These are phyloP conservation scores for Medicago lupulina DNA, from an alignment of 306 rosid genomes.

Conservation along the genomic window DNA sequence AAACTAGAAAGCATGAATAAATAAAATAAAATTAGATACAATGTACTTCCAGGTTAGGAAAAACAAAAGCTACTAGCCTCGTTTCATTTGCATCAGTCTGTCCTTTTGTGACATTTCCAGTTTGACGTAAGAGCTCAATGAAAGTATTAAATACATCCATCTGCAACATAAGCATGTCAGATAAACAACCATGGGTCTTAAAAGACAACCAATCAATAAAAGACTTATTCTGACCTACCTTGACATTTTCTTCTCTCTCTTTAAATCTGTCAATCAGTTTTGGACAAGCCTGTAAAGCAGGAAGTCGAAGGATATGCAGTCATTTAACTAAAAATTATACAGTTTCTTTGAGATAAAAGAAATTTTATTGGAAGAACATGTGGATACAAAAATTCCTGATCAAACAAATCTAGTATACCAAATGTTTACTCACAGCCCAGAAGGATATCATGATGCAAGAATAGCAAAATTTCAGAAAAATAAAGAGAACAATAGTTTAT, in stretches of 20 bases:
- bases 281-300: slow-evolving; percentile 84
- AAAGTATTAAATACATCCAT: slow-evolving; percentile 97
- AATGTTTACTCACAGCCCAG: slow-evolving; percentile 10
- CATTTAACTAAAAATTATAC: slow-evolving; percentile 34
- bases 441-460: slow-evolving; percentile 6
- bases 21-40: background rate
- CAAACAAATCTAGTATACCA: slow-evolving; percentile 25
- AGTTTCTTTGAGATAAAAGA: background rate
- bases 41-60: slow-evolving; percentile 31
- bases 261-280: slow-evolving; percentile 94
- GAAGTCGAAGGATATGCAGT: slow-evolving; percentile 35
- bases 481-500: slow-evolving; percentile 3
- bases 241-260: slow-evolving; percentile 99
- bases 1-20: background rate
- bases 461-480: slow-evolving; percentile 8
- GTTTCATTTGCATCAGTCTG: slow-evolving; percentile 79
- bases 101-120: slow-evolving; percentile 97
- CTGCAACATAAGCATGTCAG: slow-evolving; percentile 62
- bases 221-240: slow-evolving; percentile 57
- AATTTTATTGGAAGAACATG: slow-evolving; percentile 4
- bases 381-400: slow-evolving; percentile 8
- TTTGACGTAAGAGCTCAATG: slow-evolving; percentile 95
- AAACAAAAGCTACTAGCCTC: slow-evolving; percentile 65
- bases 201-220: slow-evolving; percentile 30
- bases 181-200: slow-evolving; percentile 38